Evolutionary conservation across 179 eudicot genomes (phyloP), one percentile per base, ranked within the genome.

Genomic region (Heliamphora pulchella): DNA sequence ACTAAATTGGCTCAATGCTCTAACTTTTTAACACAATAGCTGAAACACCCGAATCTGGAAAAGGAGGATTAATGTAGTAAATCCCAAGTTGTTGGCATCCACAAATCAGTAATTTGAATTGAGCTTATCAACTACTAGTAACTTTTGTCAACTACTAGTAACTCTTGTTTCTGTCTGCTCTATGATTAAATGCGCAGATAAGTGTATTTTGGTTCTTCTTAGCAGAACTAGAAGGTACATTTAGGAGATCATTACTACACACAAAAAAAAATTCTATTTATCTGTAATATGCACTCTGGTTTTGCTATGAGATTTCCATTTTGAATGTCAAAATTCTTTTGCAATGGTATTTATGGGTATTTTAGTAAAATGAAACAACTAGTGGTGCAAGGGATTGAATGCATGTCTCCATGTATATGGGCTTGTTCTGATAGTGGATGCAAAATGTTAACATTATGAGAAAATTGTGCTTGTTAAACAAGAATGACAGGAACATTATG

Each of bases 141-240:
- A 43, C 31, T 75, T 44, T 8, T 75, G 50, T 22, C 31, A 31
- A 31, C 31, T 31, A 31, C 39, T 41, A 8, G 31, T 58, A 17
- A 43, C 31, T 75, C 41, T 8, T 75, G 50, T 22, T 55, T 59
- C 8, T 73, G n/a, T 51, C 44, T 47, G 20, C 5, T 53, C 18
- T 55, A 6, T 10, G 17, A 9, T 8, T 14, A 3, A n/a, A 46
- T 55, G 5, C 14, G 77, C 4, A 5, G 8, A 39, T 74, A 54
- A 31, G 9, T 43, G 50, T 5, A 48, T 20, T 74, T 73, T 22
- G 3, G 22, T 65, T 20, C 14, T 55, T 41, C 63, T 74, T 15
- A 31, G 77, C 47, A 71, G 57, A 47, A 58, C 50, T 57, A 75
- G 10, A 75, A 41, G 22, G 78, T 75, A 41, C 66, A 2, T 47